Percentiles rank a stretch among this genome's conserved stretches.
Conservation (phyloP, 2,329 filamentous ascomycete genomes). For the Aspergillus ochraceus region DNA sequence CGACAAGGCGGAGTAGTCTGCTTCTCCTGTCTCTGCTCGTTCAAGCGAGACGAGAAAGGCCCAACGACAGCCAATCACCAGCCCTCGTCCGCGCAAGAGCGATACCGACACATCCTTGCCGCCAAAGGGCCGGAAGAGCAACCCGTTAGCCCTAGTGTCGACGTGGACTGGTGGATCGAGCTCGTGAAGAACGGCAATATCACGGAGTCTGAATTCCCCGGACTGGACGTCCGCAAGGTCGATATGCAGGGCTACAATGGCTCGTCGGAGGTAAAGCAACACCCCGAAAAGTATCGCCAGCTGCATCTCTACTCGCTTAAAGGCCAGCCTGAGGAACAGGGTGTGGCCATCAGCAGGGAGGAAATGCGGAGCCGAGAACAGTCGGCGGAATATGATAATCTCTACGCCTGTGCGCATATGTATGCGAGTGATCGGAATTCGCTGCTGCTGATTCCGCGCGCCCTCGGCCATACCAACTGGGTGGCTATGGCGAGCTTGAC, state of each 20-base stretch:
- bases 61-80: slow-evolving; percentile 31
- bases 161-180: slow-evolving; percentile 38
- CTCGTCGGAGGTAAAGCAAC: slow-evolving; percentile 22
- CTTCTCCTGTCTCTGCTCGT: slow-evolving; percentile 55
- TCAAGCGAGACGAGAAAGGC: slow-evolving; percentile 47
- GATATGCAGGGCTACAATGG: slow-evolving; percentile 54
- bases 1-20: slow-evolving; percentile 50
- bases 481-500: slow-evolving; percentile 49
- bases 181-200: slow-evolving; percentile 27
- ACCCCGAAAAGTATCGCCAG: slow-evolving; percentile 41
- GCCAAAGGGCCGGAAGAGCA: slow-evolving; percentile 36
- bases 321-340: slow-evolving; percentile 39
- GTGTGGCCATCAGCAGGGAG: slow-evolving; percentile 16
- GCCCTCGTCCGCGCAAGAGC: slow-evolving; percentile 26
- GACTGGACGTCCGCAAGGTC: slow-evolving; percentile 52
- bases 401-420: slow-evolving; percentile 59
- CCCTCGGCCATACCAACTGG: slow-evolving; percentile 44
- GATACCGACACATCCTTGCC: slow-evolving; percentile 30
- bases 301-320: slow-evolving; percentile 49
- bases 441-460: slow-evolving; percentile 53
- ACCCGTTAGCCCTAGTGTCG: slow-evolving; percentile 32
- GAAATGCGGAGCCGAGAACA: slow-evolving; percentile 22
- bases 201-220: slow-evolving; percentile 35
- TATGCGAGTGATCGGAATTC: slow-evolving; percentile 59
- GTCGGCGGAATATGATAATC: slow-evolving; percentile 47